Evolutionary conservation across 2,329 filamentous ascomycete species (phyloP).

Genomic region (Fusarium sp.): DNA sequence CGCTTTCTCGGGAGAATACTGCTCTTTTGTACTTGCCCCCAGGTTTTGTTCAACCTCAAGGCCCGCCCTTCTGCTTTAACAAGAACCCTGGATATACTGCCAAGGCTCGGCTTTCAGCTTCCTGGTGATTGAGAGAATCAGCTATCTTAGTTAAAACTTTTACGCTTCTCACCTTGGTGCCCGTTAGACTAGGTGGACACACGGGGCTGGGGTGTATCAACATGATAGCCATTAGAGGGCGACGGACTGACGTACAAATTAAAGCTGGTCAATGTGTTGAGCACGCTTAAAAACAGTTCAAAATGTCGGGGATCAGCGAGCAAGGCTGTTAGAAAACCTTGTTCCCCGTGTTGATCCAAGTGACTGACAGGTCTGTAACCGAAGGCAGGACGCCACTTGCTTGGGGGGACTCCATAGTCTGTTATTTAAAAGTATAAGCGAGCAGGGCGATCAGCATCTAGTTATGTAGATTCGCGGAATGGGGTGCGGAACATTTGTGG

Average conservation of each 20-base stretch:
- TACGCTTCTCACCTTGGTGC: background rate
- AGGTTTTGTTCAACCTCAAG: too few relatives aligned
- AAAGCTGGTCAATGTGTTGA: slow-evolving; percentile 13
- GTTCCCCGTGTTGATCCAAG: slow-evolving; percentile 10
- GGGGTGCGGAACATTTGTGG: background rate
- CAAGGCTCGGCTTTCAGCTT: background rate
- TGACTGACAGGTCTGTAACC: slow-evolving; percentile 35
- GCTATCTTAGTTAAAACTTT: background rate
- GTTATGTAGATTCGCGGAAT: slow-evolving; percentile 13
- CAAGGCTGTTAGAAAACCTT: slow-evolving; percentile 7
- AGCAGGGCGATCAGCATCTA: background rate
- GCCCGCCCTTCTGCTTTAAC: background rate
- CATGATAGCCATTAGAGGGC: slow-evolving; percentile 1
- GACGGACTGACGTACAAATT: slow-evolving; percentile 2
- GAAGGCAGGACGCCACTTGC: slow-evolving; percentile 38
- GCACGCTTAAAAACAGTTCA: background rate
- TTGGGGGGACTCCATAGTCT: background rate
- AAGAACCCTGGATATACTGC: background rate
- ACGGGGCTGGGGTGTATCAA: background rate
- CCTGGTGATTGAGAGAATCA: background rate
- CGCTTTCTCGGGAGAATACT: slow-evolving; percentile 1
- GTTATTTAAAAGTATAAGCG: background rate
- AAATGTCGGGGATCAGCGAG: slow-evolving; percentile 5
- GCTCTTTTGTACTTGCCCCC: background rate
- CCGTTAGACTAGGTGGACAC: slow-evolving; percentile 6